Percentiles rank a stretch among this genome's conserved stretches.
These are phyloP conservation scores for Pelargonium nanum DNA, from an alignment of 345 rosid species.

Conservation along the genomic window DNA sequence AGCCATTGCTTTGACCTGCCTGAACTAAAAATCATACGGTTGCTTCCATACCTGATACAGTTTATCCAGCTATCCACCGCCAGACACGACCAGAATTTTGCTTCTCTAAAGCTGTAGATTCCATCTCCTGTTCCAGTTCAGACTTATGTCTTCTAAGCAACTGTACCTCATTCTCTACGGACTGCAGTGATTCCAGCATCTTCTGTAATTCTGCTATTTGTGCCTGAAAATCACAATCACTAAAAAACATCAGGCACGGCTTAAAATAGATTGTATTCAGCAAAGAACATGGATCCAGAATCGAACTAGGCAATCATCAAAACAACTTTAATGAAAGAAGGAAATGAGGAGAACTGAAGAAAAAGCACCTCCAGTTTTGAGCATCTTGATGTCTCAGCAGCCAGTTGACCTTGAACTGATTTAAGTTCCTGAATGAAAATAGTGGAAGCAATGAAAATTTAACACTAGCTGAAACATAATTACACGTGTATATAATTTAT, in stretches of 20 bases:
- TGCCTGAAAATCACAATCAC: constrained; percentile 37
- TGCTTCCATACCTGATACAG: background rate
- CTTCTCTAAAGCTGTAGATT: constrained; percentile 34
- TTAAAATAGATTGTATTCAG: background rate
- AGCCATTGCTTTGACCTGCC: background rate
- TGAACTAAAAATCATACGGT: background rate
- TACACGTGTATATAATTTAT: background rate
- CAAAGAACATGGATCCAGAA: background rate
- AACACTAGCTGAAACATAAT: background rate
- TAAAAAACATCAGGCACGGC: background rate
- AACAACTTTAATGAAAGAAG: background rate
- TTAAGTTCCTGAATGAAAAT: constrained; percentile 60
- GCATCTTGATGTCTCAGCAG: constrained; percentile 95
- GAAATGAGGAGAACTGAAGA: constrained; percentile 1
- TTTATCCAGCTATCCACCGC: constrained; percentile 53
- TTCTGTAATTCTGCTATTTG: constrained; percentile 81
- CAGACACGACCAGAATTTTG: constrained; percentile 85
- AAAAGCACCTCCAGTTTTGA: constrained; percentile 76
- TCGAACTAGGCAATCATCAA: background rate
- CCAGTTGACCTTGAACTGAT: constrained; percentile 83
- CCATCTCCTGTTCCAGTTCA: constrained; percentile 53
- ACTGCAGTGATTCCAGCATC: constrained; percentile 59
- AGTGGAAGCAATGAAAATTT: background rate
- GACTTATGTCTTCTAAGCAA: constrained; percentile 68
- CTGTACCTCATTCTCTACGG: constrained; percentile 76